Percentiles rank a stretch among this genome's conserved stretches.
These are phyloP conservation scores for Penicillium ucsense DNA, from an alignment of 495 filamentous ascomycete species.

Conservation along the genomic window DNA sequence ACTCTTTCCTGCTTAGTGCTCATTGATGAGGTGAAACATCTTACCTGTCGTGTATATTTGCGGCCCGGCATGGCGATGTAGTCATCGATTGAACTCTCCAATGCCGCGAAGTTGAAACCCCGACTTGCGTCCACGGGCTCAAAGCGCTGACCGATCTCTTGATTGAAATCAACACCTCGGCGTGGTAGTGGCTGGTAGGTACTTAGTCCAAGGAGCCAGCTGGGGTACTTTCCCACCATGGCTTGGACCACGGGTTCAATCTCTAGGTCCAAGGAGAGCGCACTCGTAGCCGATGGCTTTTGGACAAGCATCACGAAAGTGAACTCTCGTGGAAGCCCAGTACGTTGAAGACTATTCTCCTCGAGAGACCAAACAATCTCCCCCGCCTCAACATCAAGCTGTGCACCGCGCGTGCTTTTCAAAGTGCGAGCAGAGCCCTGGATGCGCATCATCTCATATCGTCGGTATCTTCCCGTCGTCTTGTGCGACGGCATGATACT, in stretches of 20 bases:
- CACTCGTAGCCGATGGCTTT: constrained; percentile 25
- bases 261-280: constrained; percentile 21
- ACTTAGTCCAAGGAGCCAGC: constrained; percentile 18
- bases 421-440: constrained; percentile 39
- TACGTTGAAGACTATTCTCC: constrained; percentile 40
- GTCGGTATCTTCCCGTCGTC: constrained; percentile 27
- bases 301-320: constrained; percentile 44
- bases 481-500: constrained; percentile 33
- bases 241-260: constrained; percentile 32
- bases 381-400: constrained; percentile 33
- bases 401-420: constrained; percentile 21
- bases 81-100: constrained; percentile 31
- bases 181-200: constrained; percentile 21
- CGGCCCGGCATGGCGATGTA: constrained; percentile 36
- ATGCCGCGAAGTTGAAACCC: constrained; percentile 33
- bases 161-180: constrained; percentile 23
- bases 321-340: constrained; percentile 45
- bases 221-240: constrained; percentile 24
- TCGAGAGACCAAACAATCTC: constrained; percentile 44
- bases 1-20: neutral
- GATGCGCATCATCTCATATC: constrained; percentile 47
- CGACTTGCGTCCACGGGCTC: constrained; percentile 14
- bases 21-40: constrained; percentile 2
- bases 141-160: constrained; percentile 32
- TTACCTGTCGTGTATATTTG: constrained; percentile 21